Base-by-base conservation (phyloP, 2,329 filamentous ascomycete genomes). In the Pseudocercospora fijiensis region DNA sequence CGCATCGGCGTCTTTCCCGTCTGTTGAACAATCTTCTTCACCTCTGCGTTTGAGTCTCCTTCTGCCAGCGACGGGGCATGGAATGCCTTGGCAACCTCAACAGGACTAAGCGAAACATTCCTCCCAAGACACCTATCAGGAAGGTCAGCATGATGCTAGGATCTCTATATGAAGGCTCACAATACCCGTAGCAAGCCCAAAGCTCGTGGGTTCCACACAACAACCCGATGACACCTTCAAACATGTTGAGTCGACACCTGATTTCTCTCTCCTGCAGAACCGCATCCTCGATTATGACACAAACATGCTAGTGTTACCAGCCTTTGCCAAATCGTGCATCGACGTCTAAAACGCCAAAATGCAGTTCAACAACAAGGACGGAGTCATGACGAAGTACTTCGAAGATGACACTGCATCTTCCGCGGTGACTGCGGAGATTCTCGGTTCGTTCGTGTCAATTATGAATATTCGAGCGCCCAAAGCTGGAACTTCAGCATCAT, bases 61-160 rank as follows among this genome's bases (percentile, higher is more conserved):
- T 43, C 27, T 10, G 28, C 30, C 5, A 63, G 45, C 6, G 59
- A 9, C 3, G 56, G 56, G 4, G 61, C 61, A 33, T 63, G 55
- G 22, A 63, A 63, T 9, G 56, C 61, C 27, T 58, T 63, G 6
- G 56, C 61, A 1, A 63, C 49, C 26, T 63, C 61, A 9, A 63
- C 20, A 2, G 61, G 61, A 27, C 43, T 43, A 27, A 63, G 52
- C 13, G 56, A 24, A 16, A 63, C 37, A 13, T 58, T 59, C 11
- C 61, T 30, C 2, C 61, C 61, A 4, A 59, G 57, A 10, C 45
- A 47, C 43, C 43, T 45, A 22, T 8, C 4, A 16, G 16, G 20
- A 6, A 13, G 18, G 9, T 45, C 20, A 45, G 43, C 43, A 45
- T 16, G 1, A 13, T 13, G 11, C 30, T 13, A 9, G 30, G 13